These are phyloP conservation scores for Eucommia ulmoides DNA, from an alignment of 257 asterid species.

Conservation along the genomic window DNA sequence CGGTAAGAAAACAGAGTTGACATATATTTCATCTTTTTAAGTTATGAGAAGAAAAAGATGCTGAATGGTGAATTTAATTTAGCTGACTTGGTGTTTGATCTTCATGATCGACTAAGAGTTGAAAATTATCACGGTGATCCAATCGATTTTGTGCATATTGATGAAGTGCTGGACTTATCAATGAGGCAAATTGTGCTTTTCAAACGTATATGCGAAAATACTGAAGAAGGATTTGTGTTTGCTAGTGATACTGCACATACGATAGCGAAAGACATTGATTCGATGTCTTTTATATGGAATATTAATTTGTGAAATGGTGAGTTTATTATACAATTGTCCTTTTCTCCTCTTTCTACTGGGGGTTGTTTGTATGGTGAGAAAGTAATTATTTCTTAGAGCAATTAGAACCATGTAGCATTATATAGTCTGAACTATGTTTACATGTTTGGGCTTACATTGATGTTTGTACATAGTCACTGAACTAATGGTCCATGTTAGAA, in stretches of 20 bases:
- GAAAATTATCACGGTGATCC: constrained; percentile 32
- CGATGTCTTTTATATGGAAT: too few species aligned
- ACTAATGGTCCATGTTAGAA: too few species aligned
- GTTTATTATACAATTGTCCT: not conserved
- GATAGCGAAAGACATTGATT: constrained; percentile 52
- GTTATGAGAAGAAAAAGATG: constrained; percentile 50
- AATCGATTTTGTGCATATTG: constrained; percentile 60
- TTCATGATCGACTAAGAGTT: constrained; percentile 32
- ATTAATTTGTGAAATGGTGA: too few species aligned
- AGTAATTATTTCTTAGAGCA: not conserved
- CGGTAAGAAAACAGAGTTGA: constrained; percentile 16
- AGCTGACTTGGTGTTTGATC: constrained; percentile 48
- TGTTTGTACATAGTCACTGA: too few species aligned
- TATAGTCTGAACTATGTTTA: not conserved
- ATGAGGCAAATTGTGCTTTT: constrained; percentile 52
- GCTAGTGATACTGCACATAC: constrained; percentile 71
- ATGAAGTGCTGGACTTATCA: constrained; percentile 62
- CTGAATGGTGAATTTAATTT: constrained; percentile 42
- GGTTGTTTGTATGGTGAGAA: not conserved
- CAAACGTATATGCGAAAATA: constrained; percentile 37
- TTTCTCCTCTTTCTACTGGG: not conserved
- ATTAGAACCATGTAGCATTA: not conserved
- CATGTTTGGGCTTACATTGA: too few species aligned
- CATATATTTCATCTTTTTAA: constrained; percentile 36
- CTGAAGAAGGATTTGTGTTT: constrained; percentile 53